phyloP scores from a whole-genome alignment of 1,284 basidiomycete genomes.

The Cerrena zonata region DNA sequence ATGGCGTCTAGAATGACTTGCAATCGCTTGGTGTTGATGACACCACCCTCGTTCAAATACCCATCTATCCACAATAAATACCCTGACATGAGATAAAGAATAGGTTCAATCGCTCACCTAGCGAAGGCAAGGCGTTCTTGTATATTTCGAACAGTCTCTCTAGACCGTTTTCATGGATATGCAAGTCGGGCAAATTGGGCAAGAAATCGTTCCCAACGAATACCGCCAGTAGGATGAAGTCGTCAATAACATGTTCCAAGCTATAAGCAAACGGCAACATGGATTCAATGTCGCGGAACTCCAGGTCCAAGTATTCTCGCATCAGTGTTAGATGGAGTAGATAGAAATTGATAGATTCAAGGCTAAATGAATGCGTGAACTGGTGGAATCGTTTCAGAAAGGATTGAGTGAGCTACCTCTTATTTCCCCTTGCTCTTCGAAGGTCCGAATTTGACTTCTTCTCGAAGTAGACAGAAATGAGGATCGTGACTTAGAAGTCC shows the following conservation, averaged over 20 bases:
- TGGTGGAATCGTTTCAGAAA: neutral
- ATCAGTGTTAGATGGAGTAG: constrained; percentile 90
- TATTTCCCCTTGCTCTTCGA: constrained; percentile 66
- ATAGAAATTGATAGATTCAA: constrained; percentile 90
- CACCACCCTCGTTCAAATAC: constrained; percentile 89
- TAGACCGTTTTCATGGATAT: constrained; percentile 95
- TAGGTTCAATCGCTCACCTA: constrained; percentile 47
- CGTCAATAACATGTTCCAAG: constrained; percentile 92
- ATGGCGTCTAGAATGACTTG: constrained; percentile 88
- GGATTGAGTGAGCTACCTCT: constrained; percentile 43
- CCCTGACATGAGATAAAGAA: neutral
- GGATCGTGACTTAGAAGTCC: constrained; percentile 96
- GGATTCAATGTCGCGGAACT: constrained; percentile 72
- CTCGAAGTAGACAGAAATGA: constrained; percentile 94
- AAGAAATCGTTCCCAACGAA: constrained; percentile 98
- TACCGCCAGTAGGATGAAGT: constrained; percentile 93
- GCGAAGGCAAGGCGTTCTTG: constrained; percentile 80
- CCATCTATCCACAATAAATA: constrained; percentile 53
- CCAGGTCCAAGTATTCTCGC: constrained; percentile 94
- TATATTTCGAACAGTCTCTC: constrained; percentile 92
- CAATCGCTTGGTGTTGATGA: constrained; percentile 74
- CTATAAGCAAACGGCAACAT: constrained; percentile 67
- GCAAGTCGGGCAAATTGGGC: constrained; percentile 91
- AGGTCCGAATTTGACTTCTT: constrained; percentile 97
- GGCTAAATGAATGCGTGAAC: constrained; percentile 34